Evolutionary conservation across 2,329 filamentous ascomycete genomes (phyloP).

Genomic region (Ceratocystiopsis minuta): DNA sequence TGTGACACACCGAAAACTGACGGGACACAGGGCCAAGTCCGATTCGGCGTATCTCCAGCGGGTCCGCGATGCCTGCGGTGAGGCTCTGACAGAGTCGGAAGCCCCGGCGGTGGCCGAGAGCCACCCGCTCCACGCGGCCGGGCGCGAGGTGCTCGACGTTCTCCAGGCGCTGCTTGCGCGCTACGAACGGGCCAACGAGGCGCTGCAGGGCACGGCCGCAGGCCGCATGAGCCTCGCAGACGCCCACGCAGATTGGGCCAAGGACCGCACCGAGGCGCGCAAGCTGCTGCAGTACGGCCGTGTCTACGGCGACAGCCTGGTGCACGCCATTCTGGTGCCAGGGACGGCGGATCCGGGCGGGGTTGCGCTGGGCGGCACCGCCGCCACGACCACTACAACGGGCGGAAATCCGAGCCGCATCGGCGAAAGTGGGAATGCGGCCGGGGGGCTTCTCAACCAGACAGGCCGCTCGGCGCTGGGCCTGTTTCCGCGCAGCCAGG

Average conservation of each 20-base stretch:
- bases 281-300: conserved; percentile 9
- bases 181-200: conserved; percentile 5
- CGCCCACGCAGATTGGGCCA: conserved; percentile 3
- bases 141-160: conserved; percentile 5
- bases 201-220: neutral
- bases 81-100: too few species aligned
- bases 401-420: too few species aligned
- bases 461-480: conserved; percentile 8
- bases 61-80: neutral
- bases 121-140: conserved; percentile 4
- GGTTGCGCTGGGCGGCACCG: too few species aligned
- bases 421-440: neutral
- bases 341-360: too few species aligned
- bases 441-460: conserved; percentile 6
- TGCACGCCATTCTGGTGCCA: conserved; percentile 8
- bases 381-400: neutral
- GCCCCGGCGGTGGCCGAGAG: too few species aligned
- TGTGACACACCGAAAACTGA: too few species aligned
- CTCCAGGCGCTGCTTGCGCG: conserved; percentile 2
- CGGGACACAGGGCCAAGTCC: neutral
- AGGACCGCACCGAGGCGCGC: conserved; percentile 7
- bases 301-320: conserved; percentile 8
- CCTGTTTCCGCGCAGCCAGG: conserved; percentile 8
- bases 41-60: neutral
- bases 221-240: neutral